Evolutionary conservation across 768 basidiomycete species (phyloP), one percentile per base, ranked within the genome.

Genomic region (Termitomyces sp.): DNA sequence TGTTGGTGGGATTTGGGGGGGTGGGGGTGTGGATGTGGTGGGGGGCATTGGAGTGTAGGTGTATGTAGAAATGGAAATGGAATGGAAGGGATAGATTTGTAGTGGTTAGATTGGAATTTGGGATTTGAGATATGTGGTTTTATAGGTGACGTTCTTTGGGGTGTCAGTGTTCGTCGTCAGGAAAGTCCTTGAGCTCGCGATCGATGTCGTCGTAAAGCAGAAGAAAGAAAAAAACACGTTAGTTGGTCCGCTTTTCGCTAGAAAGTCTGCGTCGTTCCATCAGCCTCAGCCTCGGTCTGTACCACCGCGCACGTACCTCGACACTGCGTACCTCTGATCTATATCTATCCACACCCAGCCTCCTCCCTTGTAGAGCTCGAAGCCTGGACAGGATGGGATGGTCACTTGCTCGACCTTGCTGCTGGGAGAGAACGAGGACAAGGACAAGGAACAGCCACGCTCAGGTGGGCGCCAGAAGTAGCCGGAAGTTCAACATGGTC

Each of bases 1-100:
- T 53, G 87, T 85, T 24, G 89, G 87, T 30, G 71, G 50, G 64
- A 67, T 66, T 45, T 45, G 52, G 34, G 56, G 46, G 7, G 64
- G 46, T 18, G 65, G 55, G 7, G 73, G 67, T 61, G 65, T 63
- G 43, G 43, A 44, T 46, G 33, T 24, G 22, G 36, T 24, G 33
- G 42, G 12, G 40, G 20, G 37, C n/a, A 27, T 53, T 48, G 18
- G 58, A n/a, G 57, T 47, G 33, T n/a, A n/a, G n/a, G n/a, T n/a
- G n/a, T n/a, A n/a, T n/a, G n/a, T n/a, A n/a, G n/a, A n/a, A n/a
- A n/a, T 48, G 57, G 5, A 10, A 16, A 61, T 44, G 51, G 43
- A 55, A 55, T 6, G 40, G 52, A 32, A 56, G 42, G 39, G 55
- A 55, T 53, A 36, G 44, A 57, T 32, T 43, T 44, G 49, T 51